These are phyloP conservation scores for Penicillium brevicompactum DNA, from an alignment of 2,329 filamentous ascomycete species.

Conservation along the genomic window DNA sequence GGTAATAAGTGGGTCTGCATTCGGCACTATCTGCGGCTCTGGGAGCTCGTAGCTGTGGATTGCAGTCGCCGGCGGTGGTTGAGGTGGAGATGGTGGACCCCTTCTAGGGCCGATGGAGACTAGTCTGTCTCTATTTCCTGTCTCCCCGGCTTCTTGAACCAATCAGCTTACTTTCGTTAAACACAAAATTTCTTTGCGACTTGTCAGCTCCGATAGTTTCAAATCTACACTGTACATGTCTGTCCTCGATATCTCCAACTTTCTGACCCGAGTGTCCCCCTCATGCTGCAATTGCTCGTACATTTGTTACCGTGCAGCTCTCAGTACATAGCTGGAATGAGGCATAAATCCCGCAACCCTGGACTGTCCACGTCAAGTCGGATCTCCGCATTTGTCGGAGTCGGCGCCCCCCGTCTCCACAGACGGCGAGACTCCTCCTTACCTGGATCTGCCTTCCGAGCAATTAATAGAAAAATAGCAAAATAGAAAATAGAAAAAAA, in stretches of 20 bases:
- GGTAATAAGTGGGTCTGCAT: conserved; percentile 13
- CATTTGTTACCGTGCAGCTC: conserved; percentile 8
- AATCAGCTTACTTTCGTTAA: conserved; percentile 10
- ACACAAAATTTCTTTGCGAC: conserved; percentile 7
- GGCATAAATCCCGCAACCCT: conserved; percentile 6
- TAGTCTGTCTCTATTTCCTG: conserved; percentile 9
- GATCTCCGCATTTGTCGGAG: conserved; percentile 17
- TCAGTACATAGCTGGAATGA: conserved; percentile 8
- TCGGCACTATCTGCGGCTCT: conserved; percentile 31
- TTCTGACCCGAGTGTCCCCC: not conserved
- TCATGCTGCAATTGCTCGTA: not conserved
- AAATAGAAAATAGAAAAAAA: conserved; percentile 16
- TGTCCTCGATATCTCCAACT: conserved; percentile 1
- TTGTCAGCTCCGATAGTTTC: conserved; percentile 14
- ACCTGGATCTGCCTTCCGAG: conserved; percentile 25
- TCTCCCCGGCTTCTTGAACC: conserved; percentile 23
- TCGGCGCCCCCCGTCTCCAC: conserved; percentile 23
- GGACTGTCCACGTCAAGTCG: not conserved
- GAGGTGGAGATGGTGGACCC: not conserved
- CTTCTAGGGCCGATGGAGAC: fast-evolving
- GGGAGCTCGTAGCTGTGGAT: conserved; percentile 27
- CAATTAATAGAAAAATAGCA: conserved; percentile 17
- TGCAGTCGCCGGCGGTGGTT: not conserved
- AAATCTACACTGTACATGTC: conserved; percentile 21
- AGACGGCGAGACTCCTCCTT: conserved; percentile 17